phyloP scores from a whole-genome alignment of 345 rosid species.

The Arabis alpina region DNA sequence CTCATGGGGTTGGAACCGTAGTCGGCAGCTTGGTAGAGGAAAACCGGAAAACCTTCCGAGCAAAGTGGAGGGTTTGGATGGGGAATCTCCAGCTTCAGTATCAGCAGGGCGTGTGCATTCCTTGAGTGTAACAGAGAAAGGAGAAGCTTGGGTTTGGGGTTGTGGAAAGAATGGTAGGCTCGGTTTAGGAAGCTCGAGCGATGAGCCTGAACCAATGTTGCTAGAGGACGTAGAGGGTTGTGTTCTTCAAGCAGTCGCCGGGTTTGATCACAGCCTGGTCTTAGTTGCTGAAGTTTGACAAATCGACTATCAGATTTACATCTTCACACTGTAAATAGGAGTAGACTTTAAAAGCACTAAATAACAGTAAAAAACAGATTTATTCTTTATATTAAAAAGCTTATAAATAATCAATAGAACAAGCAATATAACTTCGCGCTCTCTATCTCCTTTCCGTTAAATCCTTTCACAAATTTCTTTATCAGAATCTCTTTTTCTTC shows the following conservation, averaged over 20 bases:
- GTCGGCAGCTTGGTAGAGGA: constrained; percentile 77
- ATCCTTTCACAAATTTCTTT: too few species aligned
- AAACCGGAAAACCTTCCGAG: constrained; percentile 59
- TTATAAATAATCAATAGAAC: too few species aligned
- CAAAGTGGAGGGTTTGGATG: constrained; percentile 57
- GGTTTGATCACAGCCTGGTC: constrained; percentile 81
- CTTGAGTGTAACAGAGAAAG: constrained; percentile 58
- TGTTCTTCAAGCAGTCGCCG: constrained; percentile 68
- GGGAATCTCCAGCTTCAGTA: constrained; percentile 53
- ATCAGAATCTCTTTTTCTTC: too few species aligned
- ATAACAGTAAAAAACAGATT: too few species aligned
- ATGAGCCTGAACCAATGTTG: constrained; percentile 68
- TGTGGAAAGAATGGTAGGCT: constrained; percentile 86
- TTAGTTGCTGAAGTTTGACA: constrained; percentile 44
- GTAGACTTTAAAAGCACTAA: too few species aligned
- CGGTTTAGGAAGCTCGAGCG: constrained; percentile 74
- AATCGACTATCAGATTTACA: too few species aligned
- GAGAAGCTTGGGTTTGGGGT: constrained; percentile 90
- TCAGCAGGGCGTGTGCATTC: constrained; percentile 85
- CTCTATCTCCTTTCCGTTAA: too few species aligned
- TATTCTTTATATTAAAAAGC: too few species aligned
- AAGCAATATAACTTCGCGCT: too few species aligned
- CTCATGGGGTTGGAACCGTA: constrained; percentile 95
- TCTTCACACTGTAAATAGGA: too few species aligned
- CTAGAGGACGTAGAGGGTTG: constrained; percentile 64